Percentiles rank a stretch among this genome's conserved stretches.
Evolutionary conservation across 2,329 filamentous ascomycete genomes (phyloP).

Genomic region (Aspergillus viridinutans): DNA sequence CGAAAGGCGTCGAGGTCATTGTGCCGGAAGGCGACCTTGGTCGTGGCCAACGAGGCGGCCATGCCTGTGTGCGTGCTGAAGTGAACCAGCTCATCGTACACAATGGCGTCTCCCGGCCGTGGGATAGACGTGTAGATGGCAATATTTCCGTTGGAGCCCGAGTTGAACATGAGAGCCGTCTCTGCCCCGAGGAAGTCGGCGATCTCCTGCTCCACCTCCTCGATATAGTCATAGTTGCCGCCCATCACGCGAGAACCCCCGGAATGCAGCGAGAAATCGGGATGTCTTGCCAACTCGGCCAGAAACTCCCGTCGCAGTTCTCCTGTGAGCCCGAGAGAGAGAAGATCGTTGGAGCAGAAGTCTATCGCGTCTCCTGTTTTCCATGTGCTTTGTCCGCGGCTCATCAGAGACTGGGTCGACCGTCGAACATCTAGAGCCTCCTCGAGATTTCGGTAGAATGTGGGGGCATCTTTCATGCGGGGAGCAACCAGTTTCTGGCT

Average conservation of each 20-base stretch:
- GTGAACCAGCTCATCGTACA: conserved; percentile 65
- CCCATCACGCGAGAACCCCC: conserved; percentile 48
- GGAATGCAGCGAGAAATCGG: conserved; percentile 37
- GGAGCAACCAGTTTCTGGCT: not conserved
- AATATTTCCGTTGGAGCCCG: conserved; percentile 34
- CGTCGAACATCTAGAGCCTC: not conserved
- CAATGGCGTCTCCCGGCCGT: conserved; percentile 50
- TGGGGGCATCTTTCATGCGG: not conserved
- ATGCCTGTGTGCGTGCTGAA: conserved; percentile 69
- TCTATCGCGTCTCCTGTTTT: not conserved
- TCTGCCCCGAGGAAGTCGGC: conserved; percentile 51
- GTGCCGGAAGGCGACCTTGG: conserved; percentile 35
- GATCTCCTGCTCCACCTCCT: conserved; percentile 48
- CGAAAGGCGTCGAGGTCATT: conserved; percentile 27
- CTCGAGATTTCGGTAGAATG: not conserved
- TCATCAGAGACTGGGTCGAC: not conserved
- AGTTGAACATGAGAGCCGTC: conserved; percentile 50
- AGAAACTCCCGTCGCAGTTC: conserved; percentile 40
- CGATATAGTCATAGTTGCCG: conserved; percentile 50
- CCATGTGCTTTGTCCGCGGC: not conserved
- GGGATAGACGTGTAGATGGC: conserved; percentile 52
- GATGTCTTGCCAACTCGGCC: conserved; percentile 33
- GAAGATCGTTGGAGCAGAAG: conserved; percentile 2
- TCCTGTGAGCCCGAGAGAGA: conserved; percentile 11
- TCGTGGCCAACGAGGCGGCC: conserved; percentile 49